These are phyloP conservation scores for Tuber indicum DNA, from an alignment of 495 filamentous ascomycete species.

Conservation along the genomic window DNA sequence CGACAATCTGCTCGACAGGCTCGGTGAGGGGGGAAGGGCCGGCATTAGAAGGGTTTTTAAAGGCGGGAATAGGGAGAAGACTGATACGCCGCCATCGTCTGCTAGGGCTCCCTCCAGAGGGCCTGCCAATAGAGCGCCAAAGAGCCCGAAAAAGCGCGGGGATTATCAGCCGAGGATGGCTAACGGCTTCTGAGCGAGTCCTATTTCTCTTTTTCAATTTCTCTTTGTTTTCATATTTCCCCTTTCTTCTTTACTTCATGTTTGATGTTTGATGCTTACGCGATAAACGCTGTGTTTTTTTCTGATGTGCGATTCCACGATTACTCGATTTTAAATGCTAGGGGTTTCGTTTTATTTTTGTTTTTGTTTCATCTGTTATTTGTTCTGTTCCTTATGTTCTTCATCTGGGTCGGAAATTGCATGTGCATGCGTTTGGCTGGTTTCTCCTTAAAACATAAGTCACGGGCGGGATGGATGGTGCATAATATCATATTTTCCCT, in stretches of 20 bases:
- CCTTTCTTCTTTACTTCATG: background rate
- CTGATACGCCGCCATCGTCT: constrained; percentile 16
- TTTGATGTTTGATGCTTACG: constrained; percentile 14
- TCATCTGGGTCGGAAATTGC: background rate
- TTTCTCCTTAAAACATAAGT: background rate
- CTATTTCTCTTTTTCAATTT: constrained; percentile 18
- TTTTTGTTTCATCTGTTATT: background rate
- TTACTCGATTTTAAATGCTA: constrained; percentile 8
- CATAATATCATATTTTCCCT: background rate
- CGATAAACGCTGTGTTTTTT: background rate
- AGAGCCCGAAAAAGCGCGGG: constrained; percentile 31
- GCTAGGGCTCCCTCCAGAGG: constrained; percentile 30
- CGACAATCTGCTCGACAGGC: constrained; percentile 32
- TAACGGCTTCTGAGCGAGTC: constrained; percentile 28
- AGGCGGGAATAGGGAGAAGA: constrained; percentile 31
- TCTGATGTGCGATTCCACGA: constrained; percentile 9
- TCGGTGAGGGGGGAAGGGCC: constrained; percentile 27
- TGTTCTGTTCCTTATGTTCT: background rate
- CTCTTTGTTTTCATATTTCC: constrained; percentile 9
- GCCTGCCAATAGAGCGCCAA: constrained; percentile 35
- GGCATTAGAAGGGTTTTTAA: constrained; percentile 36
- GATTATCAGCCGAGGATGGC: constrained; percentile 34
- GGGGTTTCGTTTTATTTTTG: constrained; percentile 3
- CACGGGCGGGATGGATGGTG: background rate
- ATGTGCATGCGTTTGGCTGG: constrained; percentile 2